These are phyloP conservation scores for Polyporus tsugae DNA, from an alignment of 1,284 basidiomycete genomes.

Conservation along the genomic window DNA sequence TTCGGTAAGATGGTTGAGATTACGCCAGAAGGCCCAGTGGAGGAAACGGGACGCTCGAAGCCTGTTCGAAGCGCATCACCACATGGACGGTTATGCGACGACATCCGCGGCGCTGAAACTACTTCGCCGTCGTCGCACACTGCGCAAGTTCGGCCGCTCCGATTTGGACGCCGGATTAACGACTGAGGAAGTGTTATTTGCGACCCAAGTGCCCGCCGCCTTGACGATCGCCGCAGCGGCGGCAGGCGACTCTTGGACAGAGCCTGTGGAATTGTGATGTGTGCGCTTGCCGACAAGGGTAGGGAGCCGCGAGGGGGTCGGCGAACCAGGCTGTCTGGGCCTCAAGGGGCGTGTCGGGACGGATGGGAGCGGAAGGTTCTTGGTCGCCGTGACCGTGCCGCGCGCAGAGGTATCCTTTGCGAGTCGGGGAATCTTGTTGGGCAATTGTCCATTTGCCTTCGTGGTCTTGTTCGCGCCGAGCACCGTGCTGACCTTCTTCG, in stretches of 20 bases:
- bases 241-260: slow-evolving; percentile 60
- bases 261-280: slow-evolving; percentile 55
- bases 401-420: slow-evolving; percentile 60
- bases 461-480: slow-evolving; percentile 35
- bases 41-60: slow-evolving; percentile 11
- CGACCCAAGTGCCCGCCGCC: slow-evolving; percentile 72
- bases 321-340: slow-evolving; percentile 54
- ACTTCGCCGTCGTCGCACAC: slow-evolving; percentile 75
- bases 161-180: slow-evolving; percentile 73
- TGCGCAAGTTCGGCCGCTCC: slow-evolving; percentile 73
- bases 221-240: slow-evolving; percentile 40
- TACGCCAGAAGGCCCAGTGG: neutral
- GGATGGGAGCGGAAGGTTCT: slow-evolving; percentile 40
- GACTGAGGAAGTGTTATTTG: slow-evolving; percentile 69
- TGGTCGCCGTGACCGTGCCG: slow-evolving; percentile 44
- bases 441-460: slow-evolving; percentile 53
- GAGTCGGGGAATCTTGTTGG: slow-evolving; percentile 82
- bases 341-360: slow-evolving; percentile 42
- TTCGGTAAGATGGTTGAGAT: neutral
- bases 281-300: slow-evolving; percentile 67
- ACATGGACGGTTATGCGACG: slow-evolving; percentile 56
- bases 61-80: slow-evolving; percentile 22
- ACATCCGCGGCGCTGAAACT: slow-evolving; percentile 86
- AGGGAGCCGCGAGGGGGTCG: slow-evolving; percentile 77
- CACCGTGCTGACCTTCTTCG: slow-evolving; percentile 53